Percentiles rank a stretch among this genome's conserved stretches.
phyloP scores from a whole-genome alignment of 202 grass and related monocot genomes.

The Brachypodium distachyon region DNA sequence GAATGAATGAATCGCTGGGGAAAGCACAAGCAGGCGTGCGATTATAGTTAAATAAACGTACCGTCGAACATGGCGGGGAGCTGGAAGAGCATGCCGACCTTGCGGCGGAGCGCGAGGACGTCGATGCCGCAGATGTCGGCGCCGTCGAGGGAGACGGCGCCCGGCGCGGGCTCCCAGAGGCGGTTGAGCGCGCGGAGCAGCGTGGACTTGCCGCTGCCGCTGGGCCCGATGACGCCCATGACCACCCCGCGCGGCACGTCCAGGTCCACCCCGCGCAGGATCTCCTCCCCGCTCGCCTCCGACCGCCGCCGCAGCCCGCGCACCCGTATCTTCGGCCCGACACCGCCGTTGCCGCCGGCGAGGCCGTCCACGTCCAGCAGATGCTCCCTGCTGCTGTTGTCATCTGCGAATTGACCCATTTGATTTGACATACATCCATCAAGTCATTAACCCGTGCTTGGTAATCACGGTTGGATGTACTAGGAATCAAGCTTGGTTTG shows the following conservation, averaged over 20 bases:
- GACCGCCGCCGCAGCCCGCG: slow-evolving; percentile 42
- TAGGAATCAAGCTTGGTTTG: too few relatives aligned
- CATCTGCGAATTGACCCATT: slow-evolving; percentile 8
- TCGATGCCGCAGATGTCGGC: slow-evolving; percentile 67
- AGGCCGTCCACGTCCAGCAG: slow-evolving; percentile 53
- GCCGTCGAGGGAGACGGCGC: slow-evolving; percentile 68
- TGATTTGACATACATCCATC: not conserved
- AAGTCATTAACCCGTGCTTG: not conserved
- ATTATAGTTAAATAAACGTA: not conserved
- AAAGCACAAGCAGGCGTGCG: not conserved
- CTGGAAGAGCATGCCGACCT: slow-evolving; percentile 99
- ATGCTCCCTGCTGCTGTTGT: slow-evolving; percentile 38
- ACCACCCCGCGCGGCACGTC: slow-evolving; percentile 63
- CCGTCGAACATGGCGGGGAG: slow-evolving; percentile 90
- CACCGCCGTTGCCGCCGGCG: not conserved
- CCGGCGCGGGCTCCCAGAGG: slow-evolving; percentile 69
- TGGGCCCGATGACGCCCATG: slow-evolving; percentile 85
- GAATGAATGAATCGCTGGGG: not conserved
- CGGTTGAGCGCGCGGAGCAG: slow-evolving; percentile 90
- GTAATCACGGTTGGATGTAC: not conserved
- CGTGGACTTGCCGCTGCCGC: slow-evolving; percentile 97
- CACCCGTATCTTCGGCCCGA: slow-evolving; percentile 51
- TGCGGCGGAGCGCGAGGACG: slow-evolving; percentile 70
- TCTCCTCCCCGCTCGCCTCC: slow-evolving; percentile 51
- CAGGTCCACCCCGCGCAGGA: slow-evolving; percentile 54